Evolutionary conservation across 192 early-diverging fungal genomes (phyloP).

Genomic region (Gorgonomyces haynaldii): DNA sequence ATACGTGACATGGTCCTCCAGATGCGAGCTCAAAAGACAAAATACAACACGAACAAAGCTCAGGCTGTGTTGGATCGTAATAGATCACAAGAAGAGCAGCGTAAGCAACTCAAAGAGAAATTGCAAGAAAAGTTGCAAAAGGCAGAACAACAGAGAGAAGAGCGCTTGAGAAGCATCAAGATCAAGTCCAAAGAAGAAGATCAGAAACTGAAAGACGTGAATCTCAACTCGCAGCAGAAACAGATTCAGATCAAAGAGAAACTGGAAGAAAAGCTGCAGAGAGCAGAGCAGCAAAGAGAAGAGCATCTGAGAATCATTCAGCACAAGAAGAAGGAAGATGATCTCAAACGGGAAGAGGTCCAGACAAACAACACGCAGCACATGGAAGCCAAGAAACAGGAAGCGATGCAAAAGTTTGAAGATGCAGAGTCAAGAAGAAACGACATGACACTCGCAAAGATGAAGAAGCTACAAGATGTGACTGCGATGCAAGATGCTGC

Average conservation of each 20-base stretch:
- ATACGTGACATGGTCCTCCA: too few relatives aligned
- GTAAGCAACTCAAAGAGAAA: not conserved
- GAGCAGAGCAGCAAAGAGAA: not conserved
- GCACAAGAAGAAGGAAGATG: not conserved
- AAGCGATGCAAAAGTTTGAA: not conserved
- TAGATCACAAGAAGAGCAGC: slow-evolving; percentile 4
- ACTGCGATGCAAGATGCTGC: not conserved
- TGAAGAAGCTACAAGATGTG: not conserved
- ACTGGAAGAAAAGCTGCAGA: not conserved
- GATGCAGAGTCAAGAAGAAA: not conserved
- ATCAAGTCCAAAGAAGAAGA: not conserved
- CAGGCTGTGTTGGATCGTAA: too few relatives aligned
- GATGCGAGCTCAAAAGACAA: too few relatives aligned
- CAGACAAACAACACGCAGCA: not conserved
- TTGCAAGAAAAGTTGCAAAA: not conserved
- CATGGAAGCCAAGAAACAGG: not conserved
- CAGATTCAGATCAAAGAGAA: not conserved
- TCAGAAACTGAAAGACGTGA: not conserved
- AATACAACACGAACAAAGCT: too few relatives aligned
- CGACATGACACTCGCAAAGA: not conserved
- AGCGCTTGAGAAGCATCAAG: not conserved
- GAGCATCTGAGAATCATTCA: not conserved
- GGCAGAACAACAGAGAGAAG: not conserved
- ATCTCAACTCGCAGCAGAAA: not conserved
- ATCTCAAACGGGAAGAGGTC: not conserved